Evolutionary conservation across 139 green algal genomes (phyloP).

Genomic region (Chlamydomonas eustigma): DNA sequence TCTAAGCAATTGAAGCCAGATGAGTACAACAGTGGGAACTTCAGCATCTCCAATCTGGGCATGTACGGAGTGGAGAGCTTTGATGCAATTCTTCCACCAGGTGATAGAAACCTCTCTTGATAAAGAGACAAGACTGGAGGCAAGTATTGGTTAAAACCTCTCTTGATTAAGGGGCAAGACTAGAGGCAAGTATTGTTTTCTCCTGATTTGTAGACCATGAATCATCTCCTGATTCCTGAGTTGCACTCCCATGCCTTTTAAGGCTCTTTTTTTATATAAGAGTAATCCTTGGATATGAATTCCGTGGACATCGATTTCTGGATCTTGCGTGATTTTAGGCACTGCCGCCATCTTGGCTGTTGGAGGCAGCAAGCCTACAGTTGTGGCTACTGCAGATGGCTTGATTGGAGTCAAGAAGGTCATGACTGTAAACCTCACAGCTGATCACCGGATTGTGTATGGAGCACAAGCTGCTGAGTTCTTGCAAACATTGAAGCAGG

Average conservation of each 20-base stretch:
- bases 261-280: too few species aligned
- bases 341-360: constrained; percentile 91
- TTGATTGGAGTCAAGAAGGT: constrained; percentile 90
- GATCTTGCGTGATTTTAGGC: too few species aligned
- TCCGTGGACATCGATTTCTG: too few species aligned
- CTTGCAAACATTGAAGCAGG: constrained; percentile 78
- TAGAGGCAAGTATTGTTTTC: too few species aligned
- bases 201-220: too few species aligned
- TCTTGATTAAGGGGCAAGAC: too few species aligned
- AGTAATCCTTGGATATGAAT: too few species aligned
- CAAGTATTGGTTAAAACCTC: too few species aligned
- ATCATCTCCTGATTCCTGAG: too few species aligned
- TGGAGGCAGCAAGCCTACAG: constrained; percentile 80
- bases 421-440: constrained; percentile 96
- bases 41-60: constrained; percentile 98
- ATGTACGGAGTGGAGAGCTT: constrained; percentile 97
- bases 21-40: constrained; percentile 87
- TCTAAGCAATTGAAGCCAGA: constrained; percentile 86
- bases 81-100: constrained; percentile 92
- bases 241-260: too few species aligned
- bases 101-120: too few species aligned
- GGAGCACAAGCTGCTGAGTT: constrained; percentile 92
- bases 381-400: constrained; percentile 78
- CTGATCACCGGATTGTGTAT: constrained; percentile 96
- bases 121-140: too few species aligned